Base-by-base conservation (phyloP, 2,329 filamentous ascomycete species). In the Cladosporium halotolerans region DNA sequence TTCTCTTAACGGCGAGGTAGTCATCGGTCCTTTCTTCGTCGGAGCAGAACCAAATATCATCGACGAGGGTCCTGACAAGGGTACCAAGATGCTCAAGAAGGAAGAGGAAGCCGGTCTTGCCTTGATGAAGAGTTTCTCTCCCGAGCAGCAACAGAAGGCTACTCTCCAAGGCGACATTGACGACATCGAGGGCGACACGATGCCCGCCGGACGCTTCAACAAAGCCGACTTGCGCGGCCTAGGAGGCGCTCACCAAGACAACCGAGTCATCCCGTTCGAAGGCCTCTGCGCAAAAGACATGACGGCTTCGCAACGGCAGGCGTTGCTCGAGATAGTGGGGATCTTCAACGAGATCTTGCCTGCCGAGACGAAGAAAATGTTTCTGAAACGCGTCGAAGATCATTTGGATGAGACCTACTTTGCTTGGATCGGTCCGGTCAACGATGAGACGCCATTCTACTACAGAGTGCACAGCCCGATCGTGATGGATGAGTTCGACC, bases 31-130 rank as follows among this genome's bases (percentile, higher is more conserved):
- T 0, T 87, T 83, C 71, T 91, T 91, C 68, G 87, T 85, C 0
- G 88, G 87, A 52, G 87, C 87, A 0, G 87, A 91, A 69, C 87
- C 87, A 0, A 89, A 90, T 62, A 63, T 83, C 41, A 86, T 89
- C 59, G 86, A 89, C 59, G 69, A 71, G 0, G 85, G 85, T 0
- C 77, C 77, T 0, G 76, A 82, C 63, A 70, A 71, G 1, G 86
- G 85, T 4, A 85, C 82, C 0, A 72, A 78, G 3, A 86, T 89
- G 52, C 70, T 89, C 36, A 73, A 83, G 36, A 72, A 70, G 11
- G 85, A 89, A 62, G 86, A 86, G 51, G 67, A 67, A 2, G 67
- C 86, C 0, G 85, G 85, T 0, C 67, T 89, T 16, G 62, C 73
- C 55, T 76, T 89, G 2, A 89, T 89, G 85, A 83, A 85, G 62